A percentile compares a stretch with the other conserved stretches of the same genome.
Evolutionary conservation across 768 basidiomycete species (phyloP).

Genomic region (Lentinula guzmanii): DNA sequence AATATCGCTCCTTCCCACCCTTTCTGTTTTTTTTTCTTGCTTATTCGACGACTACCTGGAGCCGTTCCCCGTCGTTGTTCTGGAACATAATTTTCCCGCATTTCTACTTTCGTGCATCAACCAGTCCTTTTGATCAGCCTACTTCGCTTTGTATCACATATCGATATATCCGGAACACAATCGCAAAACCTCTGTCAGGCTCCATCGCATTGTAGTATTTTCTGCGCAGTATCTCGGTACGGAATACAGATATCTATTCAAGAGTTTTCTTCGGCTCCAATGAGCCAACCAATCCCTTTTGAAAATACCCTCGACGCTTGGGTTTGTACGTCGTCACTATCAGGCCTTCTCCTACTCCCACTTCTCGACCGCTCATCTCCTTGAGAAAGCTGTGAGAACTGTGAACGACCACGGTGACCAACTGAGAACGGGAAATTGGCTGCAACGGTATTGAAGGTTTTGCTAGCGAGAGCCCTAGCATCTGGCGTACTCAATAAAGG

Average conservation of each 20-base stretch:
- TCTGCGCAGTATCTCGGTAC: neutral
- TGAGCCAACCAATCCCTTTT: conserved; percentile 93
- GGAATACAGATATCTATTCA: conserved; percentile 8
- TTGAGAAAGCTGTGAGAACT: conserved; percentile 24
- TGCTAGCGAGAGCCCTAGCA: conserved; percentile 71
- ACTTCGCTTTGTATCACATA: neutral
- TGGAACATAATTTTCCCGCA: neutral
- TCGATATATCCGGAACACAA: neutral
- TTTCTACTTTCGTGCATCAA: neutral
- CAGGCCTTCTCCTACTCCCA: conserved; percentile 34
- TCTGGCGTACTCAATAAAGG: conserved; percentile 70
- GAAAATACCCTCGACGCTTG: conserved; percentile 77
- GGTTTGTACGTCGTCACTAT: conserved; percentile 59
- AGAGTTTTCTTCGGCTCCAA: conserved; percentile 71
- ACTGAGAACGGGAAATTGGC: conserved; percentile 71
- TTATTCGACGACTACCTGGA: conserved; percentile 2
- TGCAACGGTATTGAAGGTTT: conserved; percentile 73
- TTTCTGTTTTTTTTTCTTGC: conserved; percentile 22
- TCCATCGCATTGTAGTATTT: neutral
- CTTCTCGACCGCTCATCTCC: conserved; percentile 38
- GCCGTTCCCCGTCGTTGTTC: neutral
- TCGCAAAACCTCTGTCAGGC: neutral
- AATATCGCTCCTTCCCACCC: conserved; percentile 5
- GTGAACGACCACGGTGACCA: conserved; percentile 31
- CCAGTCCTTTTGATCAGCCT: neutral